phyloP scores from a whole-genome alignment of 352 stramenopile species.

The Plasmopara muralis region DNA sequence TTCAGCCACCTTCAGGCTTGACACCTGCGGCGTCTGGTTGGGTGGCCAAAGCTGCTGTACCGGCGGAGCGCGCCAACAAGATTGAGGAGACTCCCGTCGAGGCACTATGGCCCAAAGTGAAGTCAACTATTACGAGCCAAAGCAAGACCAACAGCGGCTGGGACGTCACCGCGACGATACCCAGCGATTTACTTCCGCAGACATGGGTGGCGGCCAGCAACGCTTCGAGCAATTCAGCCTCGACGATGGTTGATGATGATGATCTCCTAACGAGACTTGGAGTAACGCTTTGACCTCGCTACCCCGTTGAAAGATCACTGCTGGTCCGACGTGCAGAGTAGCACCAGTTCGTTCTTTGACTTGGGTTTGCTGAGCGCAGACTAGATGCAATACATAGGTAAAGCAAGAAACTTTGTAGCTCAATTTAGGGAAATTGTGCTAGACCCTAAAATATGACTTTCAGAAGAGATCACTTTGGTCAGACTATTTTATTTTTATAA shows the following conservation, averaged over 20 bases:
- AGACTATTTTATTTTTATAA: no score
- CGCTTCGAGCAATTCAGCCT: slow-evolving; percentile 2
- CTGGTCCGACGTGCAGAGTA: no score
- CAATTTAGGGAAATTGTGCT: no score
- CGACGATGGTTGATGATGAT: slow-evolving; percentile 12
- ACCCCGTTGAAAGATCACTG: background rate
- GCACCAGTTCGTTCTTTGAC: no score
- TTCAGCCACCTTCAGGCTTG: slow-evolving; percentile 18
- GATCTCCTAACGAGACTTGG: slow-evolving; percentile 23
- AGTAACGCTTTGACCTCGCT: slow-evolving; percentile 19
- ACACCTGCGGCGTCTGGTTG: slow-evolving; percentile 23
- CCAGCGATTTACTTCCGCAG: slow-evolving; percentile 10
- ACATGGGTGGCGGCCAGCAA: slow-evolving; percentile 5
- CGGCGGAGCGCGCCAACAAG: slow-evolving; percentile 17
- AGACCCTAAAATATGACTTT: no score
- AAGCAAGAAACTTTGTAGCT: no score
- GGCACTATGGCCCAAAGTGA: slow-evolving; percentile 26
- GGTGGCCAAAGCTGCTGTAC: slow-evolving; percentile 23
- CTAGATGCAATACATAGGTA: no score
- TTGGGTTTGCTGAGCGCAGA: no score
- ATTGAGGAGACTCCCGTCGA: slow-evolving; percentile 28
- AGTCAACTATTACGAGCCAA: background rate
- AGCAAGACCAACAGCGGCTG: slow-evolving; percentile 18
- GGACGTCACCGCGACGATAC: slow-evolving; percentile 4
- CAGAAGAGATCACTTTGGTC: no score